phyloP scores from a whole-genome alignment of 306 rosid genomes.

The Comarum palustre region DNA sequence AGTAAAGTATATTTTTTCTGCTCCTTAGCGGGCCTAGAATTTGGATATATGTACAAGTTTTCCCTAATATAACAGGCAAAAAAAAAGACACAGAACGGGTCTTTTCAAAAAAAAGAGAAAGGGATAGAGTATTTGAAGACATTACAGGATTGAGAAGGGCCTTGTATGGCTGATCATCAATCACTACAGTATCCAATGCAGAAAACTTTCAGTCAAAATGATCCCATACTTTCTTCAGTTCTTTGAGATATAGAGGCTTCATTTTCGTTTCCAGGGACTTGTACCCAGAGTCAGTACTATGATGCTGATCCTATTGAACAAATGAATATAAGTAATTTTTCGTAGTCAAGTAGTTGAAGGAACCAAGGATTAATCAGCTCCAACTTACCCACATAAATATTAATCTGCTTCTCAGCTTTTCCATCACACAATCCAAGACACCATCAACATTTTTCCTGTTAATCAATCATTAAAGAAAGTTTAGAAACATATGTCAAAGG shows the following conservation, averaged over 20 bases:
- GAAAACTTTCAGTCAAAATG: slow-evolving; percentile 2
- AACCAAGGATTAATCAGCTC: background rate
- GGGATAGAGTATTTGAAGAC: background rate
- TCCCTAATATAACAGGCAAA: background rate
- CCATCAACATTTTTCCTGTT: slow-evolving; percentile 22
- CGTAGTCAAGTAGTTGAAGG: background rate
- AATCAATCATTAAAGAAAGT: background rate
- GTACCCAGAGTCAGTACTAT: slow-evolving; percentile 6
- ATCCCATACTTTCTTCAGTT: background rate
- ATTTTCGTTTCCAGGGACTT: background rate
- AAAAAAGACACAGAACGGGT: no score
- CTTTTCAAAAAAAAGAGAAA: background rate
- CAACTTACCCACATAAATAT: slow-evolving; percentile 34
- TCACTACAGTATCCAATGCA: slow-evolving; percentile 1
- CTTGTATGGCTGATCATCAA: slow-evolving; percentile 10
- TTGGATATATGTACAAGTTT: background rate
- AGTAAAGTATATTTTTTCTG: no score
- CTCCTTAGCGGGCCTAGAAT: background rate
- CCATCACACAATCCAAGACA: slow-evolving; percentile 9
- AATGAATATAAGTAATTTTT: background rate
- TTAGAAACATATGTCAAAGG: background rate
- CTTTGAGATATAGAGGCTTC: slow-evolving; percentile 15
- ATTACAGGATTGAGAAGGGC: slow-evolving; percentile 10
- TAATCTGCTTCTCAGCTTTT: background rate
- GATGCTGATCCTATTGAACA: background rate